Base-by-base conservation (phyloP, 2,329 filamentous ascomycete genomes). In the Phyllosticta citrichinensis region DNA sequence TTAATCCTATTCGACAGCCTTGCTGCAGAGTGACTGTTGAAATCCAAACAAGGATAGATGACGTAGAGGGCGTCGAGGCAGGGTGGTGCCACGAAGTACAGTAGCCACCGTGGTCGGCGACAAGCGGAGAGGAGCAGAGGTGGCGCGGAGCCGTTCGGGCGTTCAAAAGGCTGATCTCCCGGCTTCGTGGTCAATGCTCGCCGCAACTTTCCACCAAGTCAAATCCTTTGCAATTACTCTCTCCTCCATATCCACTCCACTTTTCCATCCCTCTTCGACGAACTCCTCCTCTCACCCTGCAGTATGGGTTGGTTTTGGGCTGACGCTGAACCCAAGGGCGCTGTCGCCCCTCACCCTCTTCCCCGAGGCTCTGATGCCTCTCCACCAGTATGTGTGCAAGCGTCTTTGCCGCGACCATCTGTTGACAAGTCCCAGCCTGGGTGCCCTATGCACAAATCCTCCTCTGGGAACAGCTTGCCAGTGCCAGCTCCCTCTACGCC, bases 261-360 rank as follows among this genome's bases (percentile, higher is more conserved):
- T 56, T 52, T 56, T 30, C 6, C 20, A 47, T 47, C 40, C 6
- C 22, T 24, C 27, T 27, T 2, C 51, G 14, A 3, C 54, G 19
- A 4, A 3, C 8, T 50, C 27, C 27, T 12, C 12, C 9, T 27
- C 14, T 19, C 58, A 56, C 24, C 24, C 8, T 9, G 9, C 8
- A 24, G 25, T 53, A 87, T 87, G 85, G 85, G 85, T 68, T 88
- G 85, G 85, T 87, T 88, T 68, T 88, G 85, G 85, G 83, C 84
- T 75, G 83, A 87, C 63, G 68, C 76, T 20, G 71, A 77, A 59
- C 71, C 72, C 60, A 63, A 72, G 54, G 68, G 68, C 62, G 71
- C 75, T 57, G 19, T 72, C 63, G 76, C 78, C 64, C 79, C 80
- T 63, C 80, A 79, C 68, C 76, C 75, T 63, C 72, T 78, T 63